A percentile compares a stretch with the other conserved stretches of the same genome.
Evolutionary conservation across 2,329 filamentous ascomycete species (phyloP).

Genomic region (Herpotrichia juniperi): DNA sequence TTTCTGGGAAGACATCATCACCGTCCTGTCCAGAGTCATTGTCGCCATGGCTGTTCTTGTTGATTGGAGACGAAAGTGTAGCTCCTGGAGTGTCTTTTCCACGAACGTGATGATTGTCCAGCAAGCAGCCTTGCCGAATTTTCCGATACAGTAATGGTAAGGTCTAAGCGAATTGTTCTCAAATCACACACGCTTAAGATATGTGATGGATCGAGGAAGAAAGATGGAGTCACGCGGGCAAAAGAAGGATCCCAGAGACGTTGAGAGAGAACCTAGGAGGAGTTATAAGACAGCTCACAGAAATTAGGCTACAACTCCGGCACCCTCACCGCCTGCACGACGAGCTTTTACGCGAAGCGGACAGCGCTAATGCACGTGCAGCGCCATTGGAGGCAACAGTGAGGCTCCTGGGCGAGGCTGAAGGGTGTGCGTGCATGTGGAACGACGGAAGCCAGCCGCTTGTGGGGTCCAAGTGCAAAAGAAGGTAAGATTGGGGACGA

Average conservation of each 20-base stretch:
- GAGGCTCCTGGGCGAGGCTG: constrained; percentile 2
- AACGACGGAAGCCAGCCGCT: background rate
- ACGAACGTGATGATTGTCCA: background rate
- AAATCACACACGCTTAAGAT: background rate
- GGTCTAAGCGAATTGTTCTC: background rate
- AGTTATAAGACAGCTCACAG: background rate
- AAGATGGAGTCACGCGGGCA: background rate
- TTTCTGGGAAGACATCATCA: background rate
- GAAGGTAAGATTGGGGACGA: too few species aligned
- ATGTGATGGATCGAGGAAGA: background rate
- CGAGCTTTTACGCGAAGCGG: background rate
- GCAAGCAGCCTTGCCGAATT: constrained; percentile 1
- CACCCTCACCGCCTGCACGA: constrained; percentile 2
- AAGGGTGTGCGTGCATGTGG: background rate
- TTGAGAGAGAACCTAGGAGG: background rate
- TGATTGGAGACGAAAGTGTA: background rate
- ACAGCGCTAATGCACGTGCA: constrained; percentile 3
- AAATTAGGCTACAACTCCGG: background rate
- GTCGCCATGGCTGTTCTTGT: background rate
- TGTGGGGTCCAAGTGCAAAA: background rate
- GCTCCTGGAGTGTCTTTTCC: constrained; percentile 1
- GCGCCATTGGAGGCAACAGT: constrained; percentile 1
- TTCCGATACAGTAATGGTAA: background rate
- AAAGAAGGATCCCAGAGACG: background rate
- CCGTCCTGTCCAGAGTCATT: constrained; percentile 1